Base-by-base conservation (phyloP, 2,329 filamentous ascomycete species). In the Claviceps cyperi region DNA sequence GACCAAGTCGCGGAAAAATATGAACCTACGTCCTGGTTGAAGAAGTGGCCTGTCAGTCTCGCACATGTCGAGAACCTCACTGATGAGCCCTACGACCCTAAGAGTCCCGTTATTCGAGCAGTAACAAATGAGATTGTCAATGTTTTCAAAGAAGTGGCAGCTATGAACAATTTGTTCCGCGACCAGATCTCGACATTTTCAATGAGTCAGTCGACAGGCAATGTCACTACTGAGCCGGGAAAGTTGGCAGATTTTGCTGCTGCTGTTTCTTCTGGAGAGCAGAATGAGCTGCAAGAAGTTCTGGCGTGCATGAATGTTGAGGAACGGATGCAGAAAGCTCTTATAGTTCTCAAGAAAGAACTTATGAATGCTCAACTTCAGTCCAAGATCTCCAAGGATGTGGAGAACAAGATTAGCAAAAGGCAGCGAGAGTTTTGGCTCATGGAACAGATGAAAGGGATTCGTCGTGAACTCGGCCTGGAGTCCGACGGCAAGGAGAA, bases 361-460 rank as follows among this genome's bases (percentile, higher is more conserved):
- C 78, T 96, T 49, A 95, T 97, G 85, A 98, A 97, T 58, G 92
- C 92, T 0, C 87, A 97, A 64, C 73, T 98, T 32, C 91, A 96
- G 65, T 91, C 86, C 51, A 98, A 97, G 73, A 97, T 98, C 52
- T 88, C 86, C 52, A 96, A 96, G 69, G 92, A 98, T 62, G 94
- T 98, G 17, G 92, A 97, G 66, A 88, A 80, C 62, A 96, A 95
- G 69, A 97, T 98, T 49, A 90, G 90, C 59, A 97, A 98, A 70
- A 83, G 91, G 32, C 92, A 98, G 65, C 82, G 92, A 48, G 92
- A 98, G 64, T 98, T 97, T 70, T 97, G 89, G 86, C 73, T 98
- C 45, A 94, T 95, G 88, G 92, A 98, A 68, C 94, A 98, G 66
- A 95, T 98, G 90, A 97, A 97, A 73, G 92, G 90, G 24, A 98